Conservation (phyloP, 352 stramenopile genomes). For the Phytophthora brassicae region DNA sequence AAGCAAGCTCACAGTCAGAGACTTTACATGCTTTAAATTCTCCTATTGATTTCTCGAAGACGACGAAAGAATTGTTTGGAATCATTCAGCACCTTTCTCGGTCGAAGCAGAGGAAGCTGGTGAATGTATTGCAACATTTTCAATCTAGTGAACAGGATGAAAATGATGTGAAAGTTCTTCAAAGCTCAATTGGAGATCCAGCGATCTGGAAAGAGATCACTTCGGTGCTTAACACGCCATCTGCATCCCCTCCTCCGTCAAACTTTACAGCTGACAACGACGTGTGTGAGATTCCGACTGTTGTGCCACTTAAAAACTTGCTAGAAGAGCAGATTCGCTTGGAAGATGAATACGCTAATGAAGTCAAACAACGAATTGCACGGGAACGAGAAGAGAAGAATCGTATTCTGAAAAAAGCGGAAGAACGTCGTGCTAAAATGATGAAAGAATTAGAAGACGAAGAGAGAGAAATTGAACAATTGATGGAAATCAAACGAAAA, state of each 20-base stretch:
- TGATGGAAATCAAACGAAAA: constrained; percentile 66
- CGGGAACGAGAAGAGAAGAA: constrained; percentile 61
- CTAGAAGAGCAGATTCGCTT: constrained; percentile 60
- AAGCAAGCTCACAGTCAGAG: not conserved
- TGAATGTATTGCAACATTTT: constrained; percentile 67
- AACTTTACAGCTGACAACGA: not conserved
- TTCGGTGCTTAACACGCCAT: constrained; percentile 27
- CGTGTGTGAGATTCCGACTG: not conserved
- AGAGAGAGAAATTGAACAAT: constrained; percentile 61
- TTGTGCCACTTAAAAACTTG: constrained; percentile 38
- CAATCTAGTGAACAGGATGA: constrained; percentile 52
- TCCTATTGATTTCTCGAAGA: constrained; percentile 36
- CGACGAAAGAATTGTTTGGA: constrained; percentile 58
- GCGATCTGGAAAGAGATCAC: constrained; percentile 77
- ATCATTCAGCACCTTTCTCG: constrained; percentile 75
- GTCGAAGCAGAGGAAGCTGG: constrained; percentile 62
- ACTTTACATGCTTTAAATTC: not conserved
- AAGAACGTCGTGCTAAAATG: constrained; percentile 51
- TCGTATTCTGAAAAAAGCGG: constrained; percentile 45
- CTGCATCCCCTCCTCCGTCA: not conserved
- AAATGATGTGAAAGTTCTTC: constrained; percentile 52
- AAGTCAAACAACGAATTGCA: constrained; percentile 47
- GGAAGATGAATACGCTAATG: constrained; percentile 60
- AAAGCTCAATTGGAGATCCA: constrained; percentile 70
- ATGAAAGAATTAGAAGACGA: constrained; percentile 76